phyloP scores from a whole-genome alignment of 306 rosid species.

The Crotalaria pallida region DNA sequence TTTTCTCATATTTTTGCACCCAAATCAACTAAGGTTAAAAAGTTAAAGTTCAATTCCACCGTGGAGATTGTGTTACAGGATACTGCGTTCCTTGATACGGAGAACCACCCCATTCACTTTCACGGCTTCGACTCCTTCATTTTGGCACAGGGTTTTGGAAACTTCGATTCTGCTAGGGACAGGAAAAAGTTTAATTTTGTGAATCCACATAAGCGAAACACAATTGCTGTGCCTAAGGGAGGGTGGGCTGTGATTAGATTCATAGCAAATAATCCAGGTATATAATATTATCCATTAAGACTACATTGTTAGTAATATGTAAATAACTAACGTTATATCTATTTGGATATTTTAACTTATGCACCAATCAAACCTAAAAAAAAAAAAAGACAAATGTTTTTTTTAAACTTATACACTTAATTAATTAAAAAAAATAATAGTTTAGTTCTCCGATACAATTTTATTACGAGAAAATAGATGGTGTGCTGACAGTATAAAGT shows the following conservation, averaged over 20 bases:
- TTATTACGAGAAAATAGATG: no score
- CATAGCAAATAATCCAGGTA: constrained; percentile 40
- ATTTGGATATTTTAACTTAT: no score
- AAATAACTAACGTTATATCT: no score
- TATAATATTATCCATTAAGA: background rate
- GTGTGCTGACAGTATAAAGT: no score
- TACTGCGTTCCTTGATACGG: constrained; percentile 22
- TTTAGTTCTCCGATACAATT: no score
- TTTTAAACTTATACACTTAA: no score
- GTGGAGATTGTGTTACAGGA: constrained; percentile 55
- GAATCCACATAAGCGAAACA: constrained; percentile 57
- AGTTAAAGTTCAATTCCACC: constrained; percentile 47
- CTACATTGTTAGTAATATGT: no score
- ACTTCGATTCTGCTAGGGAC: no score
- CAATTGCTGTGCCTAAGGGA: constrained; percentile 54
- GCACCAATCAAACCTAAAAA: no score
- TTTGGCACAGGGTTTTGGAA: constrained; percentile 40
- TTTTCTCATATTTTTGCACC: constrained; percentile 17
- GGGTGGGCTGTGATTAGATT: constrained; percentile 66
- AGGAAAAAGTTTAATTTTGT: constrained; percentile 34
- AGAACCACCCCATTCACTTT: constrained; percentile 59
- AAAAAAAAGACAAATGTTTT: no score
- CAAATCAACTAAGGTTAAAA: constrained; percentile 53
- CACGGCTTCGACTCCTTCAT: constrained; percentile 62
- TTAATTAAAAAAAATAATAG: no score